These are phyloP conservation scores for Petunia axillaris DNA, from an alignment of 257 asterid species.

Conservation along the genomic window DNA sequence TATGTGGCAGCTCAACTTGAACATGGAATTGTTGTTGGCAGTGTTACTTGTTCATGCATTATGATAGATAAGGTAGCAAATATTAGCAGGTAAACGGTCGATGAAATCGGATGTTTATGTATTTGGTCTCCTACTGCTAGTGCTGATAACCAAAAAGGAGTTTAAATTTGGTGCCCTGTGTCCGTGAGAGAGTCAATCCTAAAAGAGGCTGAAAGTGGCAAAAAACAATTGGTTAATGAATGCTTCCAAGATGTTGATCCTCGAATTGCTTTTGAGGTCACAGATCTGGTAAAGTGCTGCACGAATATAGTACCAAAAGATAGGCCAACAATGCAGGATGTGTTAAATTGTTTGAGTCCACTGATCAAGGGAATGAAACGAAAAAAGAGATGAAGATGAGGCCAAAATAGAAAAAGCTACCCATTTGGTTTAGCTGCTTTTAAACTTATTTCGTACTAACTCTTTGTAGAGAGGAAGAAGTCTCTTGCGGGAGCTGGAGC, in stretches of 20 bases:
- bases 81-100: not conserved
- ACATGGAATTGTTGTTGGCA: not conserved
- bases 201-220: not conserved
- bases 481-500: too few relatives aligned
- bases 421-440: too few relatives aligned
- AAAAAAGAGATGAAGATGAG: conserved; percentile 11
- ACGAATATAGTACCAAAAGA: not conserved
- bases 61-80: not conserved
- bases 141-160: not conserved
- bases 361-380: not conserved
- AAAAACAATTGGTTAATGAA: not conserved
- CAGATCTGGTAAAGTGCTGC: not conserved
- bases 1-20: conserved; percentile 17
- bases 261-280: not conserved
- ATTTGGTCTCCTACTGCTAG: not conserved
- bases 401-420: too few relatives aligned
- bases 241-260: conserved; percentile 18
- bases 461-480: too few relatives aligned
- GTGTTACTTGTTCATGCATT: not conserved
- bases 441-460: too few relatives aligned
- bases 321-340: not conserved
- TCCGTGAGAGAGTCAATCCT: not conserved
- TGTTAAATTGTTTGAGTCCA: not conserved
- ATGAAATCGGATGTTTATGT: not conserved
- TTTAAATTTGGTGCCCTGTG: not conserved